Evolutionary conservation across 2,329 filamentous ascomycete species (phyloP).

Genomic region (Trichoderma simmonsii): DNA sequence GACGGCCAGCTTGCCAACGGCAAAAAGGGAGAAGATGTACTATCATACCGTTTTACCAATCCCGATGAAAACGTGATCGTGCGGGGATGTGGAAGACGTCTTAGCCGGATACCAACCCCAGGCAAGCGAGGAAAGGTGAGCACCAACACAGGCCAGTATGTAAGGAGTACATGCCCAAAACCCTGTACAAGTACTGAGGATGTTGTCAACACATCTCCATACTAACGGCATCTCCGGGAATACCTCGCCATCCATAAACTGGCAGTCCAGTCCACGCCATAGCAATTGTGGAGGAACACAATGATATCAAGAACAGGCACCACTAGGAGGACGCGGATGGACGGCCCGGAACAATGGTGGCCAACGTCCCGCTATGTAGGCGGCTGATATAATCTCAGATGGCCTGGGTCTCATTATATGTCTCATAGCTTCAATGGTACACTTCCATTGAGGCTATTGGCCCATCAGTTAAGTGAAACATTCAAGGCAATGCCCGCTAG

Average conservation of each 20-base stretch:
- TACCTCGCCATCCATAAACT: background rate
- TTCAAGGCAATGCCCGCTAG: background rate
- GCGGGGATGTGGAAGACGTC: background rate
- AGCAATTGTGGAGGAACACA: background rate
- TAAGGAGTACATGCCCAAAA: background rate
- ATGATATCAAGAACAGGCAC: background rate
- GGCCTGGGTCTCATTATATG: background rate
- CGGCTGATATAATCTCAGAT: background rate
- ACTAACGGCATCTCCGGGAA: background rate
- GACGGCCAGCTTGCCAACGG: background rate
- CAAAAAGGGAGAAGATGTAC: background rate
- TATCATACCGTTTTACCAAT: background rate
- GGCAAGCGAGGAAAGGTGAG: background rate
- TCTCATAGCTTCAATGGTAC: background rate
- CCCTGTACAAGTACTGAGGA: background rate
- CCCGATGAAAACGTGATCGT: background rate
- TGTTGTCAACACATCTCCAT: background rate
- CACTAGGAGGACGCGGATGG: conserved; percentile 1
- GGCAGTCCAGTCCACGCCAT: background rate
- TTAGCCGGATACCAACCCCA: background rate
- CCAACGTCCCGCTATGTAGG: background rate
- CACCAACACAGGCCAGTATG: background rate
- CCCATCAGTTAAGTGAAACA: background rate
- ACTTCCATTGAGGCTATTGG: background rate
- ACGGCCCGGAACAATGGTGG: conserved; percentile 14